Base-by-base conservation (phyloP, 2,329 filamentous ascomycete species). In the Malbranchea zuffiana region DNA sequence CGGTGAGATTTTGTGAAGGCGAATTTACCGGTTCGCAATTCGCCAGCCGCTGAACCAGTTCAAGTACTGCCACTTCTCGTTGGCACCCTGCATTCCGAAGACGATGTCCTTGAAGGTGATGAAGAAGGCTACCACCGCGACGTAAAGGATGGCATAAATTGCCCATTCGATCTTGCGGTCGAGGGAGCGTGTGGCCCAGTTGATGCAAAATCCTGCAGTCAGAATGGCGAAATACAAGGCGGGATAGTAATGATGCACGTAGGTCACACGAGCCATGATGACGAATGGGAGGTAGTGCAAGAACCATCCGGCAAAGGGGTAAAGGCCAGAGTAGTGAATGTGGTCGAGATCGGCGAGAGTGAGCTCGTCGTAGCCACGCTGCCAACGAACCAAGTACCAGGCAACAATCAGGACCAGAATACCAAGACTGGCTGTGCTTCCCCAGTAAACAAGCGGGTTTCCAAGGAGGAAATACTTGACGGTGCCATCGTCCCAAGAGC, bases 171-270 rank as follows among this genome's bases (percentile, higher is more conserved):
- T 52, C 27, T 60, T 65, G 54, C 73, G 74, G 48, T 69, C 71
- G 46, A 83, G 67, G 51, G 73, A 78, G 47, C 78, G 72, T 31
- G 85, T 75, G 45, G 79, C 68, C 79, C 84, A 96, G 60, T 96
- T 86, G 38, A 82, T 65, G 48, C 86, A 73, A 71, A 98, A 98
- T 37, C 87, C 88, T 44, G 87, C 76, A 11, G 75, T 76, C 30
- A 98, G 68, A 47, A 98, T 94, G 51, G 90, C 87, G 60, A 96
- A 98, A 69, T 96, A 98, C 7, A 98, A 75, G 6, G 90, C 90
- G 7, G 90, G 90, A 62, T 96, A 98, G 70, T 98, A 98, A 67
- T 98, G 90, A 62, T 98, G 90, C 37, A 98, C 90, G 55, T 98
- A 98, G 11, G 90, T 98, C 43, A 98, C 90, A 71, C 90, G 84